These are phyloP conservation scores for Chlamydomonas sphaeroides DNA, from an alignment of 139 green algal genomes.

Conservation along the genomic window DNA sequence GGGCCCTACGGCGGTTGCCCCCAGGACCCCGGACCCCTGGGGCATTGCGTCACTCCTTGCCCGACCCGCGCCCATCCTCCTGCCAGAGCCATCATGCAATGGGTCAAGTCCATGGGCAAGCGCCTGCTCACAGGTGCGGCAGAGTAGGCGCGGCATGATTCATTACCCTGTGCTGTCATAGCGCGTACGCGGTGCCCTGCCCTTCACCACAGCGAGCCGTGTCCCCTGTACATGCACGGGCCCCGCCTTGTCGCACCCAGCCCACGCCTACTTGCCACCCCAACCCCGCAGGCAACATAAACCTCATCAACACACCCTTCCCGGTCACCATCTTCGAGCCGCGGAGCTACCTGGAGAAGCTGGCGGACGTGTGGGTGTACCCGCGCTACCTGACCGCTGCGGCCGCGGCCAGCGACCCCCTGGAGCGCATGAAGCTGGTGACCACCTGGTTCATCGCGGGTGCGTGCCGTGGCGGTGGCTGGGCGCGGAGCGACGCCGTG, in stretches of 20 bases:
- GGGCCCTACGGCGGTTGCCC: too few relatives aligned
- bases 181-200: too few relatives aligned
- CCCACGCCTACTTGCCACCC: not conserved
- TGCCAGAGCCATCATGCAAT: constrained; percentile 76
- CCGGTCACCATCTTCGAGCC: constrained; percentile 89
- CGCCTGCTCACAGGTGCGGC: constrained; percentile 70
- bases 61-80: too few relatives aligned
- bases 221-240: not conserved
- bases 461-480: not conserved
- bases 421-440: constrained; percentile 77
- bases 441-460: constrained; percentile 82
- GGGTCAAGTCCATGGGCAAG: constrained; percentile 78
- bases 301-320: constrained; percentile 85
- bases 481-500: too few relatives aligned
- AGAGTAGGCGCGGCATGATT: too few relatives aligned
- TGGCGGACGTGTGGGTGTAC: constrained; percentile 83
- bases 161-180: too few relatives aligned
- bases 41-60: too few relatives aligned
- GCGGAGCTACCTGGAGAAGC: constrained; percentile 87
- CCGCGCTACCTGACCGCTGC: constrained; percentile 56
- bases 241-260: not conserved
- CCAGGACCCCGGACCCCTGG: too few relatives aligned
- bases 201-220: too few relatives aligned
- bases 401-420: constrained; percentile 63
- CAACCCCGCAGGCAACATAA: constrained; percentile 72